Evolutionary conservation across 1,284 basidiomycete genomes (phyloP).

Genomic region (Ustanciosporium gigantosporum): DNA sequence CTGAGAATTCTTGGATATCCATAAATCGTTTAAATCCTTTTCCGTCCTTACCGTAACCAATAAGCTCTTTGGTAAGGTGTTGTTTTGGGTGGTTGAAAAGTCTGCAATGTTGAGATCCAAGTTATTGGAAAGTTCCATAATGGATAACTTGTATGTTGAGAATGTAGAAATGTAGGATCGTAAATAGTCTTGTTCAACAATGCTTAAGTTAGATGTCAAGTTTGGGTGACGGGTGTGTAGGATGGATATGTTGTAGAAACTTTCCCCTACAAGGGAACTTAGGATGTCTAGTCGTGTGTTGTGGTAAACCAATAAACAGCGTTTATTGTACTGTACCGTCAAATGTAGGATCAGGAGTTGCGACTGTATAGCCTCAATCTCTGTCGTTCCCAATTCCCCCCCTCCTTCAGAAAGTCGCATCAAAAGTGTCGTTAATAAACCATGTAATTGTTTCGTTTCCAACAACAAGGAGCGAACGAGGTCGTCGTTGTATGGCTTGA

Average conservation of each 20-base stretch:
- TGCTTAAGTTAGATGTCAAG: conserved; percentile 2
- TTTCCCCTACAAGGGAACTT: neutral
- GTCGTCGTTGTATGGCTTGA: conserved; percentile 68
- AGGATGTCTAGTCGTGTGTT: conserved; percentile 72
- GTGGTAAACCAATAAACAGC: conserved; percentile 90
- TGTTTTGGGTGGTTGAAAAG: neutral
- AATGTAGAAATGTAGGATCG: neutral
- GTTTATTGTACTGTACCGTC: conserved; percentile 84
- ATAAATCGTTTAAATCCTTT: neutral
- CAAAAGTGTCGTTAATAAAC: conserved; percentile 64
- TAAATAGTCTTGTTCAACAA: neutral
- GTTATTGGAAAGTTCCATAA: neutral
- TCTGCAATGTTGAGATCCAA: neutral
- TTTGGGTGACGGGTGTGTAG: conserved; percentile 2
- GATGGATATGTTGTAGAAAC: conserved; percentile 1
- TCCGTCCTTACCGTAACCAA: neutral
- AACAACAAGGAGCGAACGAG: conserved; percentile 82
- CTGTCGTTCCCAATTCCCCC: neutral
- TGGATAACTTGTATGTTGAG: neutral
- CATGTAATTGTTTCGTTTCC: conserved; percentile 83
- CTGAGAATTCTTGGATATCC: neutral
- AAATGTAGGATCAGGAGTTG: conserved; percentile 84
- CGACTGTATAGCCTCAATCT: conserved; percentile 65
- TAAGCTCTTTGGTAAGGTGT: neutral
- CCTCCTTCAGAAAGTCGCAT: conserved; percentile 60